A percentile compares a stretch with the other conserved stretches of the same genome.
Evolutionary conservation across 2,329 filamentous ascomycete genomes (phyloP).

Genomic region (Curvularia sp.): DNA sequence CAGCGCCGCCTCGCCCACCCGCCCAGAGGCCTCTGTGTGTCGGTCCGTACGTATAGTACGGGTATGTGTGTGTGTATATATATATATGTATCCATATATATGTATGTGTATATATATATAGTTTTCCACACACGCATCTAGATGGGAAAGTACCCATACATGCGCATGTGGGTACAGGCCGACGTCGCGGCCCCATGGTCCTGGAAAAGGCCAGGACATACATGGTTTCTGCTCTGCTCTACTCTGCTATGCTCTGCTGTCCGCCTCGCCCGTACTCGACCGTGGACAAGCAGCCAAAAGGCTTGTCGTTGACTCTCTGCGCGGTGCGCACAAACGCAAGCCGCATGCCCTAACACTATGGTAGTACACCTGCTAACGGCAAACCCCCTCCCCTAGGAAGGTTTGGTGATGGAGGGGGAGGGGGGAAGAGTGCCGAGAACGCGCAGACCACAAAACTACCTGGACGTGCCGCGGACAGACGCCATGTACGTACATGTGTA

Average conservation of each 20-base stretch:
- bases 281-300: too few species aligned
- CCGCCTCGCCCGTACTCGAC: too few species aligned
- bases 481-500: neutral
- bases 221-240: neutral
- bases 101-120: neutral
- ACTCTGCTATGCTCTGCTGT: too few species aligned
- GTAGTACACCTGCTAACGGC: conserved; percentile 9
- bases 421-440: too few species aligned
- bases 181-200: conserved; percentile 22
- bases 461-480: neutral
- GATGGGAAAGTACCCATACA: neutral
- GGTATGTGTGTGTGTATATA: too few species aligned
- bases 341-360: conserved; percentile 14
- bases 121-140: too few species aligned
- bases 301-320: conserved; percentile 5
- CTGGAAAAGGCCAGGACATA: conserved; percentile 5
- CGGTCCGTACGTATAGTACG: too few species aligned
- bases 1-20: neutral
- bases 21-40: too few species aligned
- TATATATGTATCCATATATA: neutral
- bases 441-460: neutral
- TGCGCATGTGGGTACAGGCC: conserved; percentile 6
- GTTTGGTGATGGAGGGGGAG: too few species aligned
- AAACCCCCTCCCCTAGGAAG: too few species aligned
- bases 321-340: conserved; percentile 9